These are phyloP conservation scores for Colletotrichum spaethianum DNA, from an alignment of 2,329 filamentous ascomycete genomes.

Conservation along the genomic window DNA sequence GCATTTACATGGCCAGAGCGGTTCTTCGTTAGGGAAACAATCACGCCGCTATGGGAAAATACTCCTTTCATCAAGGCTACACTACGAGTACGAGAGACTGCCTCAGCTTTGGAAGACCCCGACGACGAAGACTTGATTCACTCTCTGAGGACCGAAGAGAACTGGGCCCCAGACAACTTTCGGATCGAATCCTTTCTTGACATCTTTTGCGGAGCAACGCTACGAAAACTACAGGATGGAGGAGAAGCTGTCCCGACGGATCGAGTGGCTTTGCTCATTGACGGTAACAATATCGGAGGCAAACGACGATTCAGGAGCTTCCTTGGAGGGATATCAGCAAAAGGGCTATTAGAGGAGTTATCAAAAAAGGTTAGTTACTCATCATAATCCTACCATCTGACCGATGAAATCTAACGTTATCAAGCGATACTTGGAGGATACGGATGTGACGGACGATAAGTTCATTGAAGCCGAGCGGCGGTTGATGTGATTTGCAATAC, in stretches of 20 bases:
- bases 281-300: not conserved
- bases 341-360: not conserved
- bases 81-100: not conserved
- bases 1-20: not conserved
- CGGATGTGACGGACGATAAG: not conserved
- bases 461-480: not conserved
- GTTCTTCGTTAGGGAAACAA: not conserved
- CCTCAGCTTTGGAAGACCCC: not conserved
- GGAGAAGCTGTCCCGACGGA: fast-evolving
- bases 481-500: not conserved
- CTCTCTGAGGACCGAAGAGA: not conserved
- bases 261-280: not conserved
- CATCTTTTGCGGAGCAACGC: not conserved
- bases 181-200: not conserved
- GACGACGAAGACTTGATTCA: not conserved
- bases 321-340: not conserved
- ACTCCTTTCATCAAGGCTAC: not conserved
- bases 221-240: not conserved
- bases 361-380: not conserved
- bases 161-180: not conserved
- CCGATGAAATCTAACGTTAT: not conserved
- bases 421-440: not conserved
- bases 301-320: not conserved
- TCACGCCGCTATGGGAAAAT: not conserved
- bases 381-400: not conserved